Evolutionary conservation across 2,329 filamentous ascomycete genomes (phyloP), one percentile per base, ranked within the genome.

Genomic region (Arachnomyces sp.): DNA sequence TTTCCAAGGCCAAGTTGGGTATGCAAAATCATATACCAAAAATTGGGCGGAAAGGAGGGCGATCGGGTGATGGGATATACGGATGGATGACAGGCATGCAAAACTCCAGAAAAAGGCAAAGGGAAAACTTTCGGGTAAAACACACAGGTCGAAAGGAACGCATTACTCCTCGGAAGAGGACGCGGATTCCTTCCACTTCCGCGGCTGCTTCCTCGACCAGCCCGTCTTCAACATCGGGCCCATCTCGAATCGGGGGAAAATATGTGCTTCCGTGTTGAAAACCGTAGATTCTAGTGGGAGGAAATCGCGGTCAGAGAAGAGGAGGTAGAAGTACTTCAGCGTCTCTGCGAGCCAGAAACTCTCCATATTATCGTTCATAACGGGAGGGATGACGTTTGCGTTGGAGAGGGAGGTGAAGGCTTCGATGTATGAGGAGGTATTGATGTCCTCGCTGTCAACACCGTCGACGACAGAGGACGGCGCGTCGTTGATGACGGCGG

Each of bases 341-440:
- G 92, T 98, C 68, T 98, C 92, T 34, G 92, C 89, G 71, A 98
- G 76, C 92, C 92, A 98, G 67, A 96, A 96, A 59, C 87, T 93
- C 67, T 98, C 92, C 90, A 98, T 95, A 53, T 96, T 96, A 63
- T 98, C 90, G 44, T 79, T 73, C 34, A 71, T 68, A 11, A 69
- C 61, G 0, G 87, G 79, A 14, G 89, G 88, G 7, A 92, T 64
- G 4, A 65, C 64, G 49, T 82, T 80, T 17, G 88, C 89, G 57
- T 93, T 78, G 13, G 73, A 73, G 45, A 96, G 70, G 49, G 83
- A 89, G 1, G 85, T 87, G 58, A 93, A 96, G 0, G 88, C 88
- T 31, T 58, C 54, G 30, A 66, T 59, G 16, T 56, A 55, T 28
- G 49, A 48, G 20, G n/a, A 47, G 8, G 37, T 44, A 20, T 47